Percentiles rank a stretch among this genome's conserved stretches.
Evolutionary conservation across 164 flowering plant genomes (phyloP).

Genomic region (Warburgia ugandensis): DNA sequence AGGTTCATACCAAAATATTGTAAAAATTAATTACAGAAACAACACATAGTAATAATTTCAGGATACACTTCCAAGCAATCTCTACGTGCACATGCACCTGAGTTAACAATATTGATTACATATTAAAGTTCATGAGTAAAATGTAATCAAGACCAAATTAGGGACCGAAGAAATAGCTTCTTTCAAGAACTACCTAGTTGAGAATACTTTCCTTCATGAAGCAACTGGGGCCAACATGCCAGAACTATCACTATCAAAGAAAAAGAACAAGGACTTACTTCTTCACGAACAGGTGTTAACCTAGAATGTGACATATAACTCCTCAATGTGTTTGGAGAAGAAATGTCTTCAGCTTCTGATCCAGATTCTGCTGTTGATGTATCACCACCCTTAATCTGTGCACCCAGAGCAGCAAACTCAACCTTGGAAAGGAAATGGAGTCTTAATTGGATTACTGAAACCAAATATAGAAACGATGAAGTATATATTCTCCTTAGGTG

Average conservation of each 20-base stretch:
- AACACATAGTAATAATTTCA: too few species aligned
- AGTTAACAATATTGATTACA: too few species aligned
- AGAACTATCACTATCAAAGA: background rate
- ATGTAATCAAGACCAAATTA: background rate
- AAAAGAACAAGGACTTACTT: conserved; percentile 30
- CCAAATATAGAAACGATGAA: background rate
- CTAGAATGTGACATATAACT: conserved; percentile 49
- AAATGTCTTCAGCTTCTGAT: conserved; percentile 90
- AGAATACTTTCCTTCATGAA: background rate
- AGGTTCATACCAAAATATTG: too few species aligned
- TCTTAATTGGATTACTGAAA: background rate
- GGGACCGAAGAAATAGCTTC: too few species aligned
- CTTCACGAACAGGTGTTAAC: conserved; percentile 90
- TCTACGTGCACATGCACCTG: too few species aligned
- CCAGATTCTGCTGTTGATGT: conserved; percentile 95
- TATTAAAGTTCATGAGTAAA: too few species aligned
- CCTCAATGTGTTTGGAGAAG: conserved; percentile 62
- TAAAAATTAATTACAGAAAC: too few species aligned
- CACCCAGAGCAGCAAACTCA: too few species aligned
- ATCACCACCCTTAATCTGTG: conserved; percentile 80
- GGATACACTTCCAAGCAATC: too few species aligned
- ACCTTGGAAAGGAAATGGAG: too few species aligned
- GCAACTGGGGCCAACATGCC: background rate
- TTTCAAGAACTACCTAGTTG: background rate
- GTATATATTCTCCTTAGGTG: background rate